A percentile compares a stretch with the other conserved stretches of the same genome.
These are phyloP conservation scores for Allium fistulosum DNA, from an alignment of 106 monocot species.

Conservation along the genomic window DNA sequence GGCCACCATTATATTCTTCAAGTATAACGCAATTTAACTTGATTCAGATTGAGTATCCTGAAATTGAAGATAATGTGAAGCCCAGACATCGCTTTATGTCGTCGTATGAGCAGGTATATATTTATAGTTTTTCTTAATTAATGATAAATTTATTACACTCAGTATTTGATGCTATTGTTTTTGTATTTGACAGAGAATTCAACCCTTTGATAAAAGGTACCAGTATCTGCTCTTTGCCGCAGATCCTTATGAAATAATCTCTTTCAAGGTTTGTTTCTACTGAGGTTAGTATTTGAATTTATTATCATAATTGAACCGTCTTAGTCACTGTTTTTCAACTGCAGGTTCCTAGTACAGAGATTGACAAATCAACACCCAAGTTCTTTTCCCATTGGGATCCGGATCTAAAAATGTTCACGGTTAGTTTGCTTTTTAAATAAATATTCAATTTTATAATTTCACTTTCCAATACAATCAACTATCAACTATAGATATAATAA, in stretches of 20 bases:
- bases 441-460: background rate
- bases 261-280: conserved; percentile 57
- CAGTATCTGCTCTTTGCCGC: conserved; percentile 95
- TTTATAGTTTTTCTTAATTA: no score
- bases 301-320: background rate
- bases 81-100: conserved; percentile 98
- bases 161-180: background rate
- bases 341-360: conserved; percentile 93
- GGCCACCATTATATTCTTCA: no score
- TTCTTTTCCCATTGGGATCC: conserved; percentile 99
- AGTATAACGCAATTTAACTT: no score
- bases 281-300: background rate
- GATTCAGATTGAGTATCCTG: conserved; percentile 89
- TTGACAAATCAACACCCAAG: conserved; percentile 85
- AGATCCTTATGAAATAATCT: conserved; percentile 86
- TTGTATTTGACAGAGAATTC: conserved; percentile 53
- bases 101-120: conserved; percentile 82
- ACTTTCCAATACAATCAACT: background rate
- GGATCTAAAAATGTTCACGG: conserved; percentile 91
- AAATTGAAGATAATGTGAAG: conserved; percentile 85
- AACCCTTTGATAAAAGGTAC: conserved; percentile 83
- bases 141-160: no score
- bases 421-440: conserved; percentile 16
- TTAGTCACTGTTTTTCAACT: conserved; percentile 8
- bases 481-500: no score